Conservation (phyloP, 108 stramenopile genomes). For the Chaetoceros muelleri region DNA sequence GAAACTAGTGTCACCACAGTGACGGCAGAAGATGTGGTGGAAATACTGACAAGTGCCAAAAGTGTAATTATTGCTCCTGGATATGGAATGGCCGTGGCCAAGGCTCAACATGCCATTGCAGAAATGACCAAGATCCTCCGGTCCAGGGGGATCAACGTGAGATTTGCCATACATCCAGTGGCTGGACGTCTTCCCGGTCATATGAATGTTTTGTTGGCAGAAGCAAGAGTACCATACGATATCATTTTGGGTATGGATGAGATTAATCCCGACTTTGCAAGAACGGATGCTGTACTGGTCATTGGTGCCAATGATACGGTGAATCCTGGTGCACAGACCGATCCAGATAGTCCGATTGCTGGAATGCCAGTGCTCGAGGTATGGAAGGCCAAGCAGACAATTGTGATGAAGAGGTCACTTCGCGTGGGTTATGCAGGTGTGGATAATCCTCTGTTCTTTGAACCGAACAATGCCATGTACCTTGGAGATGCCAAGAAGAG, state of each 20-base stretch:
- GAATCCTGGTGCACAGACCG: conserved; percentile 76
- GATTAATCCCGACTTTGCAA: conserved; percentile 46
- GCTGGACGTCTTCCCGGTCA: conserved; percentile 55
- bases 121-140: conserved; percentile 48
- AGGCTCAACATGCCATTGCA: conserved; percentile 71
- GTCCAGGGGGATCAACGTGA: conserved; percentile 53
- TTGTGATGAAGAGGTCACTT: conserved; percentile 80
- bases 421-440: conserved; percentile 83
- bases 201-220: conserved; percentile 54
- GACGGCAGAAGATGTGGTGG: conserved; percentile 36
- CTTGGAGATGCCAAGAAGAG: conserved; percentile 59
- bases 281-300: conserved; percentile 43
- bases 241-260: conserved; percentile 37
- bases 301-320: conserved; percentile 66
- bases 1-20: conserved; percentile 30
- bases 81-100: conserved; percentile 81
- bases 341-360: conserved; percentile 57
- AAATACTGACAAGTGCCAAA: conserved; percentile 41
- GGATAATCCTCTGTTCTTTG: conserved; percentile 68
- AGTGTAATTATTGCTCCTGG: conserved; percentile 76
- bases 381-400: conserved; percentile 63
- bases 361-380: conserved; percentile 74
- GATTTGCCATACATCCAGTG: conserved; percentile 79
- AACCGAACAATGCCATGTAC: conserved; percentile 66
- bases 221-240: conserved; percentile 80